phyloP scores from a whole-genome alignment of 148 eudicot species.

The Vaccinium corymbosum region DNA sequence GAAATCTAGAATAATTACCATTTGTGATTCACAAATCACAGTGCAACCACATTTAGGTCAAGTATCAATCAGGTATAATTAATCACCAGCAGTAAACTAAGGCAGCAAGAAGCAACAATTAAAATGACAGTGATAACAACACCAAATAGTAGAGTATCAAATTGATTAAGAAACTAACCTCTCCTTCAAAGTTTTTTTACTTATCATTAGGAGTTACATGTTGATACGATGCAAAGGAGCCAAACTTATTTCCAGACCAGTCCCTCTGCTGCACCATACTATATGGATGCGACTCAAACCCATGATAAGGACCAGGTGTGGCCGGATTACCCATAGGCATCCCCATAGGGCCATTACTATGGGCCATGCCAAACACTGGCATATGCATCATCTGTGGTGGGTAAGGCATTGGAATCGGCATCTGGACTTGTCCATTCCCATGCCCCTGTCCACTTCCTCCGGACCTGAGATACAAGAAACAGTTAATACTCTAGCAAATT shows the following conservation, averaged over 20 bases:
- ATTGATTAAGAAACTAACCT: constrained; percentile 19
- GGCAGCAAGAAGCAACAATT: background rate
- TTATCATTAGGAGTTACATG: constrained; percentile 31
- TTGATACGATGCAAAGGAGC: constrained; percentile 20
- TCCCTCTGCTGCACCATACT: constrained; percentile 49
- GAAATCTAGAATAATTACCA: background rate
- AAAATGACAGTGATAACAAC: background rate
- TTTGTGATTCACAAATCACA: background rate
- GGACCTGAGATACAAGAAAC: background rate
- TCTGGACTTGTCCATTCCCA: constrained; percentile 18
- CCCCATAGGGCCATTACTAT: constrained; percentile 30
- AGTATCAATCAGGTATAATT: constrained; percentile 20
- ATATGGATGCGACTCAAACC: constrained; percentile 29
- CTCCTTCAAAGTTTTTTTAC: constrained; percentile 16
- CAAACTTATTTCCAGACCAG: constrained; percentile 39
- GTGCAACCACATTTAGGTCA: constrained; percentile 3
- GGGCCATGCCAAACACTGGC: constrained; percentile 33
- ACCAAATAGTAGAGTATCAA: background rate
- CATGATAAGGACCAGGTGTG: constrained; percentile 22
- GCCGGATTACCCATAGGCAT: constrained; percentile 18
- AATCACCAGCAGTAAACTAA: background rate
- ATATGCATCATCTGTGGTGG: constrained; percentile 36
- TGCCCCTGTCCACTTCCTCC: constrained; percentile 16
- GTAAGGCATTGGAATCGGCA: constrained; percentile 34
- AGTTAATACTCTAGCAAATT: background rate